Evolutionary conservation across 2,329 filamentous ascomycete species (phyloP).

Genomic region (Pseudopyrenochaeta lycopersici): DNA sequence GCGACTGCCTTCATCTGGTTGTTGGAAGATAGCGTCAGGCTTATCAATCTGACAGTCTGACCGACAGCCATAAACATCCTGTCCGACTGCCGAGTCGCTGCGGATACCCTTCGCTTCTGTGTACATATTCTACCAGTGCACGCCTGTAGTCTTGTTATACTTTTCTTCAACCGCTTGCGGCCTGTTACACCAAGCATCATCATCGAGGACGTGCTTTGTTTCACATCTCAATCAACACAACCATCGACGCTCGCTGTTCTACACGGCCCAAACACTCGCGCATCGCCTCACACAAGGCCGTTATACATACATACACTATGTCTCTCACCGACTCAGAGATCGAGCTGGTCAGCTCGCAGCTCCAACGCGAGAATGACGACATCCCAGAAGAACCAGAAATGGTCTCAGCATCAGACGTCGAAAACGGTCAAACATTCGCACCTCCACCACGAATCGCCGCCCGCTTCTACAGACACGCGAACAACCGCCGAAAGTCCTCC

Average conservation of each 20-base stretch:
- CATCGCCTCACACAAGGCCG: slow-evolving; percentile 15
- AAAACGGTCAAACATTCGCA: slow-evolving; percentile 58
- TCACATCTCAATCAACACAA: slow-evolving; percentile 27
- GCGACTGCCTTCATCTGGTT: slow-evolving; percentile 7
- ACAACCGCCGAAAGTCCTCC: slow-evolving; percentile 75
- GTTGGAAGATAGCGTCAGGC: slow-evolving; percentile 2
- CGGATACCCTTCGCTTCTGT: slow-evolving; percentile 29
- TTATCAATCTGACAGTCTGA: slow-evolving; percentile 18
- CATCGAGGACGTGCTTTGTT: slow-evolving; percentile 42
- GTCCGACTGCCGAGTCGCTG: slow-evolving; percentile 6
- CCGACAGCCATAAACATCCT: slow-evolving; percentile 9
- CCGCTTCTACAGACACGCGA: slow-evolving; percentile 74
- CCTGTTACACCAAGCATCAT: slow-evolving; percentile 25
- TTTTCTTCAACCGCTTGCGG: slow-evolving; percentile 28
- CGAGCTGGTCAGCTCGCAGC: slow-evolving; percentile 39
- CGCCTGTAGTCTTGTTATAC: slow-evolving; percentile 14
- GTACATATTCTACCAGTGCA: slow-evolving; percentile 27
- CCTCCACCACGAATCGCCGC: slow-evolving; percentile 81
- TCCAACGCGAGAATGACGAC: slow-evolving; percentile 46
- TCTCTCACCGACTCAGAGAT: slow-evolving; percentile 45
- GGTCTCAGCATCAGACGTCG: slow-evolving; percentile 50
- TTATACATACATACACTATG: slow-evolving; percentile 23
- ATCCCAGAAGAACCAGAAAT: slow-evolving; percentile 54
- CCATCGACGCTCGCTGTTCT: slow-evolving; percentile 14
- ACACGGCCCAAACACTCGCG: slow-evolving; percentile 27